Conservation (phyloP, 2,329 filamentous ascomycete species). For the Colletotrichum sp. region DNA sequence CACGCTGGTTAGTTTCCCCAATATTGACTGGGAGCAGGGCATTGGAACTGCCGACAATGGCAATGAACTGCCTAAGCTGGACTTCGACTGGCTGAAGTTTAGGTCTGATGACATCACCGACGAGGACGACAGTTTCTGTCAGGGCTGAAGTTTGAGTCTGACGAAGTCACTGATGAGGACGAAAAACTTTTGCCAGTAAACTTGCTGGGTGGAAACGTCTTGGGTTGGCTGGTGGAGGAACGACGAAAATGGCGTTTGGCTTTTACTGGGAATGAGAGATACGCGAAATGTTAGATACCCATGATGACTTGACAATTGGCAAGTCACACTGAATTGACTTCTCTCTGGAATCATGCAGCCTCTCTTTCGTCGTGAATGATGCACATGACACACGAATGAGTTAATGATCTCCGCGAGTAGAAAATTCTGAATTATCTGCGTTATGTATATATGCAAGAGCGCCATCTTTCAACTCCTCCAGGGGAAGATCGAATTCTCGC, state of each 20-base stretch:
- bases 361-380: neutral
- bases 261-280: neutral
- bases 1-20: rapidly evolving
- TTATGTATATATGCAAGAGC: rapidly evolving
- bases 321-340: neutral
- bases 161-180: too few species aligned
- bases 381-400: neutral
- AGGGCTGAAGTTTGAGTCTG: too few species aligned
- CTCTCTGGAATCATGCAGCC: rapidly evolving
- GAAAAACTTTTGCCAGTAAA: neutral
- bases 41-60: neutral
- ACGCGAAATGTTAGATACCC: neutral
- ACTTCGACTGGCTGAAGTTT: too few species aligned
- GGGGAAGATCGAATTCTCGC: too few species aligned
- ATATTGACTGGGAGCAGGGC: rapidly evolving
- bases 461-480: neutral
- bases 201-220: neutral
- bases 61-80: neutral
- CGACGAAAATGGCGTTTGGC: neutral
- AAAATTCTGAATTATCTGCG: neutral
- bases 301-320: neutral
- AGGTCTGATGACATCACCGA: too few species aligned
- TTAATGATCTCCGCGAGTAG: neutral
- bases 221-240: rapidly evolving
- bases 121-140: too few species aligned